Percentiles rank a stretch among this genome's conserved stretches.
These are phyloP conservation scores for Metarhizium guizhouense DNA, from an alignment of 2,329 filamentous ascomycete species.

Conservation along the genomic window DNA sequence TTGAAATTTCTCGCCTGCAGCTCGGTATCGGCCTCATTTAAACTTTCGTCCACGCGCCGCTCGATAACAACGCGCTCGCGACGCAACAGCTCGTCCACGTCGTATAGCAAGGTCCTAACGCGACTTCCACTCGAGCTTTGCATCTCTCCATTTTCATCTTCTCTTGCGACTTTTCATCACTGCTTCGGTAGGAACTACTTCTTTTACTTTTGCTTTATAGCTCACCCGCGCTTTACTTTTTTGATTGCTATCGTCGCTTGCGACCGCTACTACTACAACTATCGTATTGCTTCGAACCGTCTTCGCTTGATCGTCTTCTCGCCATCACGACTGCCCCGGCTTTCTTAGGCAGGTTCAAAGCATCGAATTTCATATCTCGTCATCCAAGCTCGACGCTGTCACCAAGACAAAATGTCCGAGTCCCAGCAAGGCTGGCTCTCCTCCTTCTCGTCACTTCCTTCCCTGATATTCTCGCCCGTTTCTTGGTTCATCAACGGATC, in stretches of 20 bases:
- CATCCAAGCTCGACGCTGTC: neutral
- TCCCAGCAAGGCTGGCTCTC: neutral
- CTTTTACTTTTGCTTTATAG: neutral
- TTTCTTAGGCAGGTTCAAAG: neutral
- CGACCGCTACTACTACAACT: neutral
- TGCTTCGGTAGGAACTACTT: constrained; percentile 1
- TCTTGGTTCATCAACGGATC: neutral
- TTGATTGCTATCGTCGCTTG: neutral
- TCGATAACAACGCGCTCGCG: constrained; percentile 5
- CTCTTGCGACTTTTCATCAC: neutral
- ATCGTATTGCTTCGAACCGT: neutral
- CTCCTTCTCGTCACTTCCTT: neutral
- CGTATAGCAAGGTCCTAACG: neutral
- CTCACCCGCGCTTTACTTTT: neutral
- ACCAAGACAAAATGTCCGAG: constrained; percentile 1
- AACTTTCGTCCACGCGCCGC: neutral
- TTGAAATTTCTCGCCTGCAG: neutral
- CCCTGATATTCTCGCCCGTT: neutral
- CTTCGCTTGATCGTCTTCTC: neutral
- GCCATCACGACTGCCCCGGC: neutral
- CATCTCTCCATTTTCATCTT: constrained; percentile 2
- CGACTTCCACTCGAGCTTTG: neutral
- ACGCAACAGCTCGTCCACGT: constrained; percentile 17
- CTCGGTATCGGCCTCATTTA: neutral
- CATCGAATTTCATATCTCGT: neutral